Conservation (phyloP, 2,329 filamentous ascomycete genomes). For the Thyridium curvatum region DNA sequence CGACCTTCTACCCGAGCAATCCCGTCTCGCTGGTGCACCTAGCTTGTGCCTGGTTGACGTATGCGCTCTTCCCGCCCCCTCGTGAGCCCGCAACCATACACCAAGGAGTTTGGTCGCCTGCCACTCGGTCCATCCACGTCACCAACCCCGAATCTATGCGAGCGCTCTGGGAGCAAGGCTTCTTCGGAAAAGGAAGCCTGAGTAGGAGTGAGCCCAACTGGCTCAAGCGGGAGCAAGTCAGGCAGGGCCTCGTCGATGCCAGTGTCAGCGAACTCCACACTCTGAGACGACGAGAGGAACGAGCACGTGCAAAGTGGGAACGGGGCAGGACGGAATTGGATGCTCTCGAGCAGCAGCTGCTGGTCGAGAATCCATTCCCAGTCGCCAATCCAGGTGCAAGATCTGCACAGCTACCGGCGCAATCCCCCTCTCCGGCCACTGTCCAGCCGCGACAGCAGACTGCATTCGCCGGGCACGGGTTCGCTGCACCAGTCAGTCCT, state of each 20-base stretch:
- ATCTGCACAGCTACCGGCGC: too few species aligned
- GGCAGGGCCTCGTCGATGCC: slow-evolving; percentile 55
- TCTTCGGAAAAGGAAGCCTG: slow-evolving; percentile 90
- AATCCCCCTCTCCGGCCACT: too few species aligned
- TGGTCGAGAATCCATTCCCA: slow-evolving; percentile 2
- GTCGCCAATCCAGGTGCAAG: too few species aligned
- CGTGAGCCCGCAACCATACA: slow-evolving; percentile 61
- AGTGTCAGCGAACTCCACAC: slow-evolving; percentile 81
- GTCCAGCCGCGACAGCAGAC: too few species aligned
- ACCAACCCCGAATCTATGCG: slow-evolving; percentile 69
- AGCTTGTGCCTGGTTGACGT: slow-evolving; percentile 68
- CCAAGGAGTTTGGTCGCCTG: slow-evolving; percentile 71
- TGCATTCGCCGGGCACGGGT: too few species aligned
- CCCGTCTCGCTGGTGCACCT: slow-evolving; percentile 82
- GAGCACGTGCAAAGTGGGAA: slow-evolving; percentile 82
- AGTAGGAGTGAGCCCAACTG: slow-evolving; percentile 94
- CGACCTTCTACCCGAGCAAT: slow-evolving; percentile 85
- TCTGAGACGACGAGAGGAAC: slow-evolving; percentile 67
- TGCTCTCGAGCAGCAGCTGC: slow-evolving; percentile 64
- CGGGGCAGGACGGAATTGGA: slow-evolving; percentile 83
- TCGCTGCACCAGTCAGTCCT: slow-evolving; percentile 35
- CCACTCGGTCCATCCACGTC: slow-evolving; percentile 78
- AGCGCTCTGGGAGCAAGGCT: slow-evolving; percentile 91
- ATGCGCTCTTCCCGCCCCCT: slow-evolving; percentile 62
- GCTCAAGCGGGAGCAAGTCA: slow-evolving; percentile 75